Evolutionary conservation across 345 rosid genomes (phyloP).

Genomic region (Populus ilicifolia): DNA sequence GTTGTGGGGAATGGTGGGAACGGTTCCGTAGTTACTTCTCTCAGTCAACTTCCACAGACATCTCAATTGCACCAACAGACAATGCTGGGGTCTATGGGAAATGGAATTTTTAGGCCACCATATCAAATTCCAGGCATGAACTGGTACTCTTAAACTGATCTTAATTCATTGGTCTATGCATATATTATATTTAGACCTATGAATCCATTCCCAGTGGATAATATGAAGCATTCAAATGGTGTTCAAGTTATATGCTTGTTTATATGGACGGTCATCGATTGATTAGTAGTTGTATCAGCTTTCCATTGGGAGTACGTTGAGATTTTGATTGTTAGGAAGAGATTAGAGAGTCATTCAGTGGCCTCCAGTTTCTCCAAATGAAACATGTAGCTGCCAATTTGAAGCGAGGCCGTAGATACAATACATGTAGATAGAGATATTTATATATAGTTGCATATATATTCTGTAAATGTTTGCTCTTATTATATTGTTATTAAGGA

Average conservation of each 20-base stretch:
- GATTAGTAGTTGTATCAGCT: constrained; percentile 3
- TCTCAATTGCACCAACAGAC: constrained; percentile 46
- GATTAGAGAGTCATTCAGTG: constrained; percentile 18
- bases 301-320: constrained; percentile 16
- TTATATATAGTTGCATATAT: not conserved
- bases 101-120: constrained; percentile 51
- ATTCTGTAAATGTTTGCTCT: not conserved
- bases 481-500: constrained; percentile 4
- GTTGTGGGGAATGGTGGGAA: constrained; percentile 29
- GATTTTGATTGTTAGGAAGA: constrained; percentile 31
- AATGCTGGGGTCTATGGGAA: constrained; percentile 46
- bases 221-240: not conserved
- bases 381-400: constrained; percentile 20
- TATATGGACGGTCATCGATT: constrained; percentile 2
- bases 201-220: not conserved
- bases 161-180: not conserved
- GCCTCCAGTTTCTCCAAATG: constrained; percentile 13
- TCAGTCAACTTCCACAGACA: constrained; percentile 49
- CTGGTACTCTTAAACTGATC: constrained; percentile 57
- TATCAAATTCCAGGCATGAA: constrained; percentile 64
- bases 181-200: not conserved
- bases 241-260: not conserved
- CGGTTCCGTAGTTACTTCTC: constrained; percentile 44
- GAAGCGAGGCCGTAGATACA: constrained; percentile 27
- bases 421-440: not conserved